Evolutionary conservation across 23 red algal genomes (phyloP).

Genomic region (Agarophyton chilense): DNA sequence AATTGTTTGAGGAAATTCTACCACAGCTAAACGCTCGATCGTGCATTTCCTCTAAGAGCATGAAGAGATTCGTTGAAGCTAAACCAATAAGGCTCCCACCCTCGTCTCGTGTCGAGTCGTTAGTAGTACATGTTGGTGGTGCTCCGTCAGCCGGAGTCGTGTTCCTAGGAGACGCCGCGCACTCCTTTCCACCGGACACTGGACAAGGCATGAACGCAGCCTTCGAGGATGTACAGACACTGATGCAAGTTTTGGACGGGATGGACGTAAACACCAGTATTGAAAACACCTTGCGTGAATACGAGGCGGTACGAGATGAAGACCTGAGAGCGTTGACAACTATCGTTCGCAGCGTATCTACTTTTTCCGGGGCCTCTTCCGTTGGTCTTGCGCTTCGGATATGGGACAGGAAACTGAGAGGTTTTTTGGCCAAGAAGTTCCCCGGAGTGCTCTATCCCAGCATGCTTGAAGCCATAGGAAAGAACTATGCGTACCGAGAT

Average conservation of each 20-base stretch:
- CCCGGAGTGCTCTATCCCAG: not conserved
- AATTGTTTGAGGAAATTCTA: slow-evolving; percentile 55
- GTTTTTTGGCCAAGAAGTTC: not conserved
- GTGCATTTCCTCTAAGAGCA: not conserved
- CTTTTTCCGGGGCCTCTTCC: not conserved
- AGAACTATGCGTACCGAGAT: not conserved
- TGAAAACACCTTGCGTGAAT: slow-evolving; percentile 18
- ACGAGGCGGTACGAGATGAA: slow-evolving; percentile 30
- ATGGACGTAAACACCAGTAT: not conserved
- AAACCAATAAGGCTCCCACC: not conserved
- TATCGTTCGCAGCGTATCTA: not conserved
- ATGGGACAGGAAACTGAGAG: not conserved
- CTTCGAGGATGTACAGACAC: slow-evolving; percentile 49
- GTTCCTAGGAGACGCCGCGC: slow-evolving; percentile 67
- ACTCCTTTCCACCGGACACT: slow-evolving; percentile 62
- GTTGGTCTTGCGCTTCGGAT: not conserved
- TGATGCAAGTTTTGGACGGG: slow-evolving; percentile 29
- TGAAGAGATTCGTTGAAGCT: slow-evolving; percentile 48
- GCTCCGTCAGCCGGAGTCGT: slow-evolving; percentile 9
- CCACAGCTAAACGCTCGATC: slow-evolving; percentile 43
- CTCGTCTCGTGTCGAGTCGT: slow-evolving; percentile 22
- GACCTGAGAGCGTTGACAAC: slow-evolving; percentile 49
- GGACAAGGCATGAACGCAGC: slow-evolving; percentile 61
- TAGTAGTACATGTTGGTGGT: slow-evolving; percentile 24
- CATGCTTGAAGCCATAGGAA: not conserved